Evolutionary conservation across 768 basidiomycete genomes (phyloP).

Genomic region (Agrocybe pediades): DNA sequence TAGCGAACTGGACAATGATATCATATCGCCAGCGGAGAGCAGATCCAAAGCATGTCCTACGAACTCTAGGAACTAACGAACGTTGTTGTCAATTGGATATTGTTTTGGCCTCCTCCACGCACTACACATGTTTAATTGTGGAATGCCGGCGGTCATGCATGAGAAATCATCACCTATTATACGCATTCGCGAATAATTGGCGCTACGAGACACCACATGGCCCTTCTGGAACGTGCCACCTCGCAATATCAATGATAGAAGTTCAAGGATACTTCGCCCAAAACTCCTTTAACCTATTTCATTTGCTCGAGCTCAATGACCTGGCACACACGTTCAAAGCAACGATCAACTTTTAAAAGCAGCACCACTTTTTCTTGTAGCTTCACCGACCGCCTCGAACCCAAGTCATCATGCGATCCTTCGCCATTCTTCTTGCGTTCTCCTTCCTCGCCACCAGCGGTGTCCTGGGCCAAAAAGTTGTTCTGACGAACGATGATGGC

Average conservation of each 20-base stretch:
- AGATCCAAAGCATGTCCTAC: too few relatives aligned
- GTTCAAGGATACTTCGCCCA: background rate
- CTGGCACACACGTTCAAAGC: background rate
- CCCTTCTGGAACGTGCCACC: background rate
- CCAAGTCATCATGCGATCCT: conserved; percentile 4
- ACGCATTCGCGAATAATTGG: too few relatives aligned
- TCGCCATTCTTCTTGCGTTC: conserved; percentile 4
- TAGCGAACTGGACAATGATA: too few relatives aligned
- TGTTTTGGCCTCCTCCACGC: too few relatives aligned
- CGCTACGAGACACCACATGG: conserved; percentile 1
- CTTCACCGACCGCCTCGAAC: background rate
- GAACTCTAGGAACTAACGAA: too few relatives aligned
- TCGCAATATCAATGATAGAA: background rate
- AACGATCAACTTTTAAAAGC: background rate
- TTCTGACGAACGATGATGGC: conserved; percentile 38
- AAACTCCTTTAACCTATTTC: background rate
- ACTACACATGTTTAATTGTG: too few relatives aligned
- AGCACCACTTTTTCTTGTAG: background rate
- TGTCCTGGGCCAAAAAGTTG: conserved; percentile 18
- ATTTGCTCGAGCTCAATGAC: background rate
- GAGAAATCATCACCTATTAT: too few relatives aligned
- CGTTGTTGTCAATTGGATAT: too few relatives aligned
- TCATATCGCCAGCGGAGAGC: too few relatives aligned
- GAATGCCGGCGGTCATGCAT: too few relatives aligned
- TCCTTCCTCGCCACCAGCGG: conserved; percentile 3